Evolutionary conservation across 179 eudicot genomes (phyloP).

Genomic region (Heliamphora pulchella): DNA sequence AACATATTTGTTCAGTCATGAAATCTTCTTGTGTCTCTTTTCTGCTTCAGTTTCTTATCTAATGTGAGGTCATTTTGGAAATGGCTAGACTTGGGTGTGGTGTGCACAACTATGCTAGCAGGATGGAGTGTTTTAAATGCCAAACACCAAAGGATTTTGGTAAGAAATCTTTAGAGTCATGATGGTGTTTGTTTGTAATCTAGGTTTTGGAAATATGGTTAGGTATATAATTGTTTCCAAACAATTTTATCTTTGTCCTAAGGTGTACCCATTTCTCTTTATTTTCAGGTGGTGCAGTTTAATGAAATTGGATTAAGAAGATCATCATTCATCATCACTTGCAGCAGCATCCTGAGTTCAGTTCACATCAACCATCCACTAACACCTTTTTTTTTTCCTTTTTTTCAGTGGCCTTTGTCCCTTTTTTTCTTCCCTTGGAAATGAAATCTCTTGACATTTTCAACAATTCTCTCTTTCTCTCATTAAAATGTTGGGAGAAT

Average conservation of each 20-base stretch:
- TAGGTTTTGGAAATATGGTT: not conserved
- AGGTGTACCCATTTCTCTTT: not conserved
- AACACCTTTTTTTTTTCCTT: not conserved
- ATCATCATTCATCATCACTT: not conserved
- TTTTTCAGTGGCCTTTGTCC: too few relatives aligned
- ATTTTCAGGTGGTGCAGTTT: constrained; percentile 17
- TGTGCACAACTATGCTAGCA: constrained; percentile 74
- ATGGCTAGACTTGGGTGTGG: constrained; percentile 54
- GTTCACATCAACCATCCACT: constrained; percentile 11
- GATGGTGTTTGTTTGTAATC: not conserved
- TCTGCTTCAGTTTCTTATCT: not conserved
- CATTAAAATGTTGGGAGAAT: not conserved
- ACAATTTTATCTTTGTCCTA: not conserved
- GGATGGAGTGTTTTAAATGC: constrained; percentile 71
- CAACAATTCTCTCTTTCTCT: not conserved
- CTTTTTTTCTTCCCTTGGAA: not conserved
- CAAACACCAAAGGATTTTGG: constrained; percentile 42
- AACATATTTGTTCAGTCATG: not conserved
- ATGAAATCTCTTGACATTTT: constrained; percentile 11
- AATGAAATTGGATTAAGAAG: not conserved
- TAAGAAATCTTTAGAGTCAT: constrained; percentile 18
- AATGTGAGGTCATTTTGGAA: constrained; percentile 4
- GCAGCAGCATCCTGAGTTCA: not conserved
- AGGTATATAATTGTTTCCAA: not conserved
- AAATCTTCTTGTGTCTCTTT: not conserved